Evolutionary conservation across 1,284 basidiomycete species (phyloP).

Genomic region (Cutaneotrichosporon cyanovorans): DNA sequence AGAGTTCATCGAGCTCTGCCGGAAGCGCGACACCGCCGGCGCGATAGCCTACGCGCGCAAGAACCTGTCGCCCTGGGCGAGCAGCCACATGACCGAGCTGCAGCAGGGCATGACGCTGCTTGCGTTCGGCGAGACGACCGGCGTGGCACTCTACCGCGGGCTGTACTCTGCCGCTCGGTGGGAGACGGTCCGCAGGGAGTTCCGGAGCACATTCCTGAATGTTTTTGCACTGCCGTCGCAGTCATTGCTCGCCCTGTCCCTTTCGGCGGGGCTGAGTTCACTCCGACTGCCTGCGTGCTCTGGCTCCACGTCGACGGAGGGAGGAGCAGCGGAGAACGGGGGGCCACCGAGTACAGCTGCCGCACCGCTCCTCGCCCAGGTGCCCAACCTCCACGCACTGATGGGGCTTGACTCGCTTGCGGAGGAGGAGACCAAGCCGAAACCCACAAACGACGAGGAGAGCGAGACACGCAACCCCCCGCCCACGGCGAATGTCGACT

Average conservation of each 20-base stretch:
- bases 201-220: slow-evolving; percentile 74
- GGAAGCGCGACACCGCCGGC: slow-evolving; percentile 58
- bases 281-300: slow-evolving; percentile 65
- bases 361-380: slow-evolving; percentile 21
- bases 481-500: slow-evolving; percentile 63
- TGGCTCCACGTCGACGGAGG: background rate
- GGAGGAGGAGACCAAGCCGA: background rate
- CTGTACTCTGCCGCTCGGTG: slow-evolving; percentile 74
- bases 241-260: slow-evolving; percentile 72
- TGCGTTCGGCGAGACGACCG: slow-evolving; percentile 52
- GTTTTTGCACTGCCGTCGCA: slow-evolving; percentile 79
- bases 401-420: slow-evolving; percentile 7
- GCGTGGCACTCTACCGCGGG: slow-evolving; percentile 47
- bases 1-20: slow-evolving; percentile 87
- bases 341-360: no score
- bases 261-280: slow-evolving; percentile 79
- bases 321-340: no score
- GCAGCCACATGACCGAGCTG: slow-evolving; percentile 68
- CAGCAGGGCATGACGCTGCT: slow-evolving; percentile 68
- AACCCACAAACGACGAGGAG: background rate
- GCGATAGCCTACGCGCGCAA: slow-evolving; percentile 82
- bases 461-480: slow-evolving; percentile 5
- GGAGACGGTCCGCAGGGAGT: slow-evolving; percentile 62
- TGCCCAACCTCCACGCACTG: slow-evolving; percentile 6
- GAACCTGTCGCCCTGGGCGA: slow-evolving; percentile 73